Evolutionary conservation across 2,329 filamentous ascomycete genomes (phyloP), one percentile per base, ranked within the genome.

Genomic region (Alternaria tenuissima): DNA sequence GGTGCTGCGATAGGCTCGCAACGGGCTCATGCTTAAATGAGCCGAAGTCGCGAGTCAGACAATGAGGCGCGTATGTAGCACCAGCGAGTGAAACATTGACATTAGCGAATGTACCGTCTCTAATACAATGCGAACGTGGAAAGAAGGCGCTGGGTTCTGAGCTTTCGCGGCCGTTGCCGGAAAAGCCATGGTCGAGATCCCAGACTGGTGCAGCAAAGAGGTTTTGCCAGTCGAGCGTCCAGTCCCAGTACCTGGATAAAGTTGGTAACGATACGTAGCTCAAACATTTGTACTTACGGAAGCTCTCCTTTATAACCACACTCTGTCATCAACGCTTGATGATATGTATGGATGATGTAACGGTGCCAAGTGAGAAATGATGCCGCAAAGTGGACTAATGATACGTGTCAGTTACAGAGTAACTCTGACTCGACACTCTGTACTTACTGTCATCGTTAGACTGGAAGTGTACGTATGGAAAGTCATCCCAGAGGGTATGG

Each of bases 351-450:
- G 6, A 76, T 59, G 47, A 78, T 77, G 47, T 75, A 78, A 9
- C 78, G 62, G 54, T 80, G 78, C 78, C 78, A 79, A 0, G 73
- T 63, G 2, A 79, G 68, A 59, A 79, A 79, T 0, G 67, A 48
- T 0, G 76, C 72, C 9, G 70, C 62, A 9, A 68, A 59, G 52
- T 79, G 77, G 32, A 74, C 75, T 77, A 16, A 2, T 9, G 28
- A 34, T 24, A 22, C 8, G 0, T 16, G 26, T 46, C 3, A 46
- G 43, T 20, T 8, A 4, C 7, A 9, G 5, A 30, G 14, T 46
- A 4, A 18, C 0, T 18, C 5, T 8, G 30, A 46, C 8, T 18
- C 5, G 11, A 34, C 14, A 34, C 5, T 20, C 3, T 3, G 1
- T 12, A 46, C 52, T 39, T 22, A 54, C 52, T 54, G 2, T 42